Conservation (phyloP, 2,329 filamentous ascomycete species). For the Cordyceps militaris region DNA sequence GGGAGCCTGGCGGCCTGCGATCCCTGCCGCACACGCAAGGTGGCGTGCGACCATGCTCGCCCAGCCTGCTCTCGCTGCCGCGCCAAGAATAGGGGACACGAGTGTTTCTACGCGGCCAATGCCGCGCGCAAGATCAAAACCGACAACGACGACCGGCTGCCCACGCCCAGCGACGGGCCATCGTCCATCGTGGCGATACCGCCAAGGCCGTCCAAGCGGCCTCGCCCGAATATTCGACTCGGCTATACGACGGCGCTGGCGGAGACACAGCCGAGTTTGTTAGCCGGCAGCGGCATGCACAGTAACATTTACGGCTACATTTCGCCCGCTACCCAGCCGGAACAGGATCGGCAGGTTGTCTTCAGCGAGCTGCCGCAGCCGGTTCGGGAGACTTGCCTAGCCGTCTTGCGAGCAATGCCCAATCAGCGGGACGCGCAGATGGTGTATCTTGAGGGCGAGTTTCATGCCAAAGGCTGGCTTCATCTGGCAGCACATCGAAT, state of each 20-base stretch:
- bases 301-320: neutral
- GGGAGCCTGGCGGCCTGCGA: conserved; percentile 21
- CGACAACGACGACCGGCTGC: neutral
- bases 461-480: conserved; percentile 27
- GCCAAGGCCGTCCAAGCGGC: neutral
- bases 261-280: neutral
- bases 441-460: conserved; percentile 17
- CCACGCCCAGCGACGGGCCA: neutral
- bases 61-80: conserved; percentile 31
- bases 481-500: conserved; percentile 23
- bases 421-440: conserved; percentile 18
- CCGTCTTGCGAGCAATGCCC: conserved; percentile 32
- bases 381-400: conserved; percentile 31
- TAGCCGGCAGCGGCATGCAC: neutral
- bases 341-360: neutral
- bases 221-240: neutral
- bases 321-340: neutral
- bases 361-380: conserved; percentile 19
- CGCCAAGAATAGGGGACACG: conserved; percentile 24
- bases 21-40: conserved; percentile 32
- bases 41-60: conserved; percentile 33
- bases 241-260: neutral
- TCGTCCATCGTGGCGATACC: neutral
- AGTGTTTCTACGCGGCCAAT: conserved; percentile 26
- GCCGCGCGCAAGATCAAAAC: neutral